Evolutionary conservation across 805 yeast genomes (phyloP).

Genomic region (Suhomyces faveliae): DNA sequence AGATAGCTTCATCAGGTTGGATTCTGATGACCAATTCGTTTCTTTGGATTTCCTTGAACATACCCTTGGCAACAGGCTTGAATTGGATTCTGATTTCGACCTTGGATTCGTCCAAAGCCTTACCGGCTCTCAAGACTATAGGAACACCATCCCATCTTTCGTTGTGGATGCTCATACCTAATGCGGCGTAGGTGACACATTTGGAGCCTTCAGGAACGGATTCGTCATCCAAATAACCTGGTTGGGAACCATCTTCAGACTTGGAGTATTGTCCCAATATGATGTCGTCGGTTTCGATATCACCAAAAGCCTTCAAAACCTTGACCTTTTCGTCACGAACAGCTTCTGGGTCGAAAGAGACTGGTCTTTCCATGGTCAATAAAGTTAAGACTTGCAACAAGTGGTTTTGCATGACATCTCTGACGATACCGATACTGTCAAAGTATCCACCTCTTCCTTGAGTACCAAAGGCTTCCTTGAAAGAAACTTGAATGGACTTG

Average conservation of each 20-base stretch:
- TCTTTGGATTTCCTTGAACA: conserved; percentile 76
- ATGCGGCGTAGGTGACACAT: conserved; percentile 90
- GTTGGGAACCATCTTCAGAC: conserved; percentile 85
- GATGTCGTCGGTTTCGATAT: conserved; percentile 62
- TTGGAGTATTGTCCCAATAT: conserved; percentile 84
- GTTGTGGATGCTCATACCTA: conserved; percentile 73
- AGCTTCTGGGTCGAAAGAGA: conserved; percentile 85
- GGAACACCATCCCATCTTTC: conserved; percentile 99
- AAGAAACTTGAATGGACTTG: conserved; percentile 79
- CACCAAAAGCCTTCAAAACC: conserved; percentile 77
- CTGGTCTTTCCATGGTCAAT: conserved; percentile 94
- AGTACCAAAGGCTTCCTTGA: conserved; percentile 98
- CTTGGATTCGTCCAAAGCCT: conserved; percentile 91
- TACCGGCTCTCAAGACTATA: conserved; percentile 92
- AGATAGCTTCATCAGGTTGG: conserved; percentile 94
- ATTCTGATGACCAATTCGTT: conserved; percentile 92
- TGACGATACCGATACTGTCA: conserved; percentile 89
- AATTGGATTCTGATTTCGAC: conserved; percentile 95
- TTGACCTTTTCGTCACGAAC: conserved; percentile 96
- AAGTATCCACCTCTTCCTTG: conserved; percentile 99
- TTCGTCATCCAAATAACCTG: conserved; percentile 88
- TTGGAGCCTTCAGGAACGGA: conserved; percentile 80
- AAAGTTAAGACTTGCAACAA: conserved; percentile 87
- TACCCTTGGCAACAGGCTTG: conserved; percentile 79
- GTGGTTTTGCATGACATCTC: conserved; percentile 99